Evolutionary conservation across 768 basidiomycete genomes (phyloP), one percentile per base, ranked within the genome.

Genomic region (Podaxis rugospora): DNA sequence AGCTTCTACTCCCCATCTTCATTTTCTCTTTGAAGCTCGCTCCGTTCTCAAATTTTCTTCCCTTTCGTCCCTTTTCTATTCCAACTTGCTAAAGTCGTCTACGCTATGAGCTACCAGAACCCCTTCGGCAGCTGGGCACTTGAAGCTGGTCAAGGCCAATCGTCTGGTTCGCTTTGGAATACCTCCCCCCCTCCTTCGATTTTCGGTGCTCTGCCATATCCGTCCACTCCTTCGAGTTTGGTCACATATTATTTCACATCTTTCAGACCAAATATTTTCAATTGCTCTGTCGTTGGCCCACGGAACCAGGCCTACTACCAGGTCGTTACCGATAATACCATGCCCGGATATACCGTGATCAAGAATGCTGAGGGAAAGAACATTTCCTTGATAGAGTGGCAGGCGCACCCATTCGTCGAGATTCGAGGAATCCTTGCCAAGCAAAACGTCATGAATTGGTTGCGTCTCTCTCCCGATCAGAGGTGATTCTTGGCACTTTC

Each of bases 181-280:
- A 57, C 60, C 21, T 36, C 37, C 25, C 67, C 74, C 9, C 67
- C 76, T 4, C 82, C 85, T 51, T 87, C 87, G 51, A 71, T 87
- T 60, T 84, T 82, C 65, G 87, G 87, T 4, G 86, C 85, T 0
- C 81, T 88, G 18, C 87, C 87, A 28, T 85, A 83, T 65, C 78
- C 83, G 0, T 56, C 71, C 23, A 59, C 74, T 32, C 62, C 74
- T 23, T 67, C 74, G 5, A 70, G 73, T 32, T 62, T 75, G 27
- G 64, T 71, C 67, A 67, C 73, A 4, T 82, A 83, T 69, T 75
- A 76, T 51, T 83, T 88, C 75, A 78, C 79, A 10, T 71, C 76
- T 11, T 76, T 83, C 67, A 79, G 73, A 61, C 79, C 82, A 3
- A 77, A 76, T 39, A 72, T 88, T 6, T 74, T 87, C 56, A 83